Conservation (phyloP, 345 rosid genomes). For the Lenwebbia sp. region DNA sequence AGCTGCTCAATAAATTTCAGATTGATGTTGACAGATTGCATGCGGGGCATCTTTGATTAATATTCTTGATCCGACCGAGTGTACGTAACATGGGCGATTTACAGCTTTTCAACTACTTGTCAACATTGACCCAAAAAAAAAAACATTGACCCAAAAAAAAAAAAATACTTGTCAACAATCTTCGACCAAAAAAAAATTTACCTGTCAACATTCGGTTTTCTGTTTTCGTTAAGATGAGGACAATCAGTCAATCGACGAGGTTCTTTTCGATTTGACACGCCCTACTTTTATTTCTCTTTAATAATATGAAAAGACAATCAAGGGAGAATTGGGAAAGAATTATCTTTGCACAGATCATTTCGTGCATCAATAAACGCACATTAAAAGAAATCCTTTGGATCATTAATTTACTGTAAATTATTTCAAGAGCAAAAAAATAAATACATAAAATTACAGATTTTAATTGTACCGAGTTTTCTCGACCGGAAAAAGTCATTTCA, state of each 20-base stretch:
- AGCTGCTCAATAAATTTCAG: background rate
- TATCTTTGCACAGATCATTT: background rate
- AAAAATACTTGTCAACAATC: background rate
- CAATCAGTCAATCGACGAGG: background rate
- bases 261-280: background rate
- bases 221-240: background rate
- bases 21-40: background rate
- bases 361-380: background rate
- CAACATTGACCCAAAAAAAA: too few species aligned
- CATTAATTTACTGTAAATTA: background rate
- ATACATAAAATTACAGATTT: background rate
- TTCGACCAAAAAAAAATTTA: too few species aligned
- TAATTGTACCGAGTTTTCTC: fast-evolving
- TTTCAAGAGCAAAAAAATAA: background rate
- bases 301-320: background rate
- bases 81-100: background rate
- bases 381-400: background rate
- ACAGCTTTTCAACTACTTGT: background rate
- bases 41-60: background rate
- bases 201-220: background rate
- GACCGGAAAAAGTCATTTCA: background rate
- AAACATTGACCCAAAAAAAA: too few species aligned
- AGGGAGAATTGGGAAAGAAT: background rate
- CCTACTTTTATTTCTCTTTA: background rate
- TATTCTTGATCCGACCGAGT: background rate